These are phyloP conservation scores for Sequoiadendron giganteum DNA, from an alignment of 75 land plant genomes.

Conservation along the genomic window DNA sequence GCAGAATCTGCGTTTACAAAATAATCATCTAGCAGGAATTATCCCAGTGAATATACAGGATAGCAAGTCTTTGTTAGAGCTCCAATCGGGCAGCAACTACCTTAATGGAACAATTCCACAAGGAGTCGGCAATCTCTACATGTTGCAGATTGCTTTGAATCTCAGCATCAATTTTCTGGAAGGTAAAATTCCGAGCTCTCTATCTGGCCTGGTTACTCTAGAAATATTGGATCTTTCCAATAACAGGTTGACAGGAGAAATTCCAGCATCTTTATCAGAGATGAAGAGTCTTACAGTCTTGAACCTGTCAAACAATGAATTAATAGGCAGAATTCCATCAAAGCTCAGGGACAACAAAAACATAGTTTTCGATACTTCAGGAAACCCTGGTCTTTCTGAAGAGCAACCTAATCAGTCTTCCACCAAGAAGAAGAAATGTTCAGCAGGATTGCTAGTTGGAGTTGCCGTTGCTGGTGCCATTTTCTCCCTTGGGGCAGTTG, in stretches of 20 bases:
- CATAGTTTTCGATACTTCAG: background rate
- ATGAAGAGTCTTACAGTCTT: slow-evolving; percentile 27
- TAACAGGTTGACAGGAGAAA: slow-evolving; percentile 46
- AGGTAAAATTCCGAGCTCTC: slow-evolving; percentile 30
- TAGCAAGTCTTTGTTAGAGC: slow-evolving; percentile 21
- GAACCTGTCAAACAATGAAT: slow-evolving; percentile 46
- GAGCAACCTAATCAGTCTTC: background rate
- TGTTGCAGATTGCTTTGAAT: slow-evolving; percentile 37
- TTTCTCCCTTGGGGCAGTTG: background rate
- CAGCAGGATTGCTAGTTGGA: background rate
- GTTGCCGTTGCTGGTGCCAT: slow-evolving; percentile 17
- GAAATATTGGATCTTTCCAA: slow-evolving; percentile 48
- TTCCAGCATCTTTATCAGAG: slow-evolving; percentile 24
- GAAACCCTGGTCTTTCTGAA: slow-evolving; percentile 18
- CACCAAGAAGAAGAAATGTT: background rate
- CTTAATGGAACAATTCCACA: slow-evolving; percentile 42
- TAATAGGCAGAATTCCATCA: slow-evolving; percentile 28
- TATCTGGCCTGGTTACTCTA: slow-evolving; percentile 12
- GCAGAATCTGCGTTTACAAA: slow-evolving; percentile 22
- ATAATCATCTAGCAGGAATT: slow-evolving; percentile 32
- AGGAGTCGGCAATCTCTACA: slow-evolving; percentile 8
- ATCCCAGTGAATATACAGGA: slow-evolving; percentile 26
- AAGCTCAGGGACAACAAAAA: no score
- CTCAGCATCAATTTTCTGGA: slow-evolving; percentile 49
- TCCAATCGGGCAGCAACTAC: slow-evolving; percentile 47